Base-by-base conservation (phyloP, 1,139 yeast species). In the Zygosaccharomyces sapae region DNA sequence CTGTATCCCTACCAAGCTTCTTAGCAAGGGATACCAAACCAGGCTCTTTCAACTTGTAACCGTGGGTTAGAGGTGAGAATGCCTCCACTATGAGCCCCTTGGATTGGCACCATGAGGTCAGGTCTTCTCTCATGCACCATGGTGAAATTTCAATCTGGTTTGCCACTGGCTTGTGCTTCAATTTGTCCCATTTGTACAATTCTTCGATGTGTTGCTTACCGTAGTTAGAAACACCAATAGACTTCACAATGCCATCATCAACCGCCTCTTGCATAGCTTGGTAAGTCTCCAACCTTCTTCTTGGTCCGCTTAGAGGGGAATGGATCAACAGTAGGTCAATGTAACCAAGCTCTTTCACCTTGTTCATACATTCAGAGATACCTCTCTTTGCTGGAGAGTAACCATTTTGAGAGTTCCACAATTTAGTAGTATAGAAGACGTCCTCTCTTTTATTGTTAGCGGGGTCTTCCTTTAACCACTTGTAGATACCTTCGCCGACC, bases 141-240 rank as follows among this genome's bases (percentile, higher is more conserved):
- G 90, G 92, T 52, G 86, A 80, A 12, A 83, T 76, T 64, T 84
- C 90, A 52, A 84, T 76, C 62, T 81, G 85, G 58, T 83, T 79
- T 8, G 80, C 77, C 29, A 85, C 82, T 0, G 90, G 92, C 50
- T 70, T 71, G 49, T 74, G 61, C 54, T 69, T 75, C 48, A 81
- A 66, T 1, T 71, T 76, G 0, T 72, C 66, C 81, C 84, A 81
- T 7, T 60, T 55, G 25, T 80, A 62, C 30, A 83, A 68, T 63
- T 83, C 85, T 52, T 79, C 69, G 13, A 84, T 59, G 59, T 83
- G 89, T 27, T 72, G 71, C 12, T 63, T 62, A 20, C 88, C 88
- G 59, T 77, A 83, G 59, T 82, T 83, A 0, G 87, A 81, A 13
- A 84, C 88, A 12, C 90, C 90, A 44, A 83, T 78, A 12, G 74